Conservation (phyloP, 2,329 filamentous ascomycete genomes). For the Exutisphaerella laricina region DNA sequence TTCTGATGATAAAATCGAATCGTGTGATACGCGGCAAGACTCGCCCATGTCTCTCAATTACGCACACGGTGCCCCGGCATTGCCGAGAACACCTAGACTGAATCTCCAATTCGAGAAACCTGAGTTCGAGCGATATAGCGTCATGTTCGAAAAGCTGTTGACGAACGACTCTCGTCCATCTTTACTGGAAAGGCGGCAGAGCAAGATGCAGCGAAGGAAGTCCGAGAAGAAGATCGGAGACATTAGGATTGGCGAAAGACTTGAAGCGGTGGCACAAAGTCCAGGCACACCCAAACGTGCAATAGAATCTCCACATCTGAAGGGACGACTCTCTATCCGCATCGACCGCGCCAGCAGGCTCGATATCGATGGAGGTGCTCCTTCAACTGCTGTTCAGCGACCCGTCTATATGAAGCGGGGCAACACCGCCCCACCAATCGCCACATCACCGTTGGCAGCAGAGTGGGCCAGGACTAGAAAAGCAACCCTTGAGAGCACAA, state of each 20-base stretch:
- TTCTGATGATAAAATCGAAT: conserved; percentile 14
- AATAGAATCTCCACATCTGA: conserved; percentile 18
- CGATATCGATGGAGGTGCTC: conserved; percentile 3
- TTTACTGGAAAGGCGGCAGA: conserved; percentile 30
- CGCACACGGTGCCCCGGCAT: background rate
- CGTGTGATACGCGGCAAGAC: conserved; percentile 10
- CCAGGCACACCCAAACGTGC: conserved; percentile 10
- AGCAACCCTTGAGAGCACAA: conserved; percentile 15
- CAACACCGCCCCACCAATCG: conserved; percentile 24
- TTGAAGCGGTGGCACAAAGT: background rate
- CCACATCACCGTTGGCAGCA: conserved; percentile 14
- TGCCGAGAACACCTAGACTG: conserved; percentile 40
- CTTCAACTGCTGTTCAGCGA: conserved; percentile 16
- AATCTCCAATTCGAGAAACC: conserved; percentile 75
- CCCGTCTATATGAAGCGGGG: conserved; percentile 23
- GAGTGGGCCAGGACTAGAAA: conserved; percentile 15
- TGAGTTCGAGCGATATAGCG: conserved; percentile 80
- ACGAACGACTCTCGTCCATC: conserved; percentile 35
- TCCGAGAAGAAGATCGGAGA: conserved; percentile 4
- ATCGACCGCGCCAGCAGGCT: conserved; percentile 4
- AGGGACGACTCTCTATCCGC: conserved; percentile 15
- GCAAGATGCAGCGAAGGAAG: conserved; percentile 20
- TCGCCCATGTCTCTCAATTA: conserved; percentile 10
- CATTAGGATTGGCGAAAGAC: conserved; percentile 2
- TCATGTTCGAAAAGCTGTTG: conserved; percentile 82